phyloP scores from a whole-genome alignment of 176 grass and related monocot species.

The Eremochloa ophiuroides region DNA sequence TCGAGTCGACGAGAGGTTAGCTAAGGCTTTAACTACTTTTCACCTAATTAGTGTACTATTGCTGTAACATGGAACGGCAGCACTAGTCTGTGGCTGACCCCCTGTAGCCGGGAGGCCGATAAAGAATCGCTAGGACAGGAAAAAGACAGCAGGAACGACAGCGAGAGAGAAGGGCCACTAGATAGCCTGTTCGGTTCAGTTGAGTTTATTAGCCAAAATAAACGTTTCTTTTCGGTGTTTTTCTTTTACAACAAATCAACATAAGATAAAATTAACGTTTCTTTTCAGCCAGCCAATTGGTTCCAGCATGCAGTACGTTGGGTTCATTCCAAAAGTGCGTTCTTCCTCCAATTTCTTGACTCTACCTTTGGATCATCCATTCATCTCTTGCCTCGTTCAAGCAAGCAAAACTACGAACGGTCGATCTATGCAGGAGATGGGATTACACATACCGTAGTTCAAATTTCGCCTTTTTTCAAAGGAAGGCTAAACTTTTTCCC shows the following conservation, averaged over 20 bases:
- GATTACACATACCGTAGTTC: too few relatives aligned
- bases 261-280: too few relatives aligned
- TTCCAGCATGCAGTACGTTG: too few relatives aligned
- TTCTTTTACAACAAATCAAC: too few relatives aligned
- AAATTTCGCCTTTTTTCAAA: too few relatives aligned
- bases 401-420: not conserved
- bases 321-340: conserved; percentile 21
- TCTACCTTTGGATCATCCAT: not conserved
- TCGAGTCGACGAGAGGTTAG: conserved; percentile 2
- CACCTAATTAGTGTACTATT: not conserved
- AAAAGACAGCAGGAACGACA: conserved; percentile 8
- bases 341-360: conserved; percentile 28
- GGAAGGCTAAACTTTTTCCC: too few relatives aligned
- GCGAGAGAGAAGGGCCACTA: not conserved
- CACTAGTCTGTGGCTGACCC: not conserved
- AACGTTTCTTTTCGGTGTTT: too few relatives aligned
- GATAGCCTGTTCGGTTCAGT: too few relatives aligned
- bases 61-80: too few relatives aligned
- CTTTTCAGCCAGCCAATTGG: too few relatives aligned
- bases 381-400: not conserved
- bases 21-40: not conserved
- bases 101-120: not conserved
- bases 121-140: not conserved
- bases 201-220: too few relatives aligned
- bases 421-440: too few relatives aligned